phyloP scores from a whole-genome alignment of 2,329 filamentous ascomycete species.

The Monilinia fructicola region DNA sequence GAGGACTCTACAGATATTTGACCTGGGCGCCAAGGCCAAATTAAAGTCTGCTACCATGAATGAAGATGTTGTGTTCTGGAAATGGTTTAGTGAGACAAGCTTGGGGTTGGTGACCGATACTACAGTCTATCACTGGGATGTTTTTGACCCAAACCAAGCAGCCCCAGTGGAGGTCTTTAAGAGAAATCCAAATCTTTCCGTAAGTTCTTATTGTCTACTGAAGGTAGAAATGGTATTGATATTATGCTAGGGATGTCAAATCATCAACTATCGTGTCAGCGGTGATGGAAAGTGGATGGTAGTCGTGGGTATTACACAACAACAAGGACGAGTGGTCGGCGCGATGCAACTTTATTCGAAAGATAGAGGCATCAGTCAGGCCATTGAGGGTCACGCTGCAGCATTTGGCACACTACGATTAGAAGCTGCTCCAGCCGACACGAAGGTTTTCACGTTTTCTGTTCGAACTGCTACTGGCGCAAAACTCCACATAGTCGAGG shows the following conservation, averaged over 20 bases:
- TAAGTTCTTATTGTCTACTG: constrained; percentile 48
- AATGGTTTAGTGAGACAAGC: constrained; percentile 91
- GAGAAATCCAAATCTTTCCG: constrained; percentile 83
- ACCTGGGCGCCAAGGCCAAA: constrained; percentile 88
- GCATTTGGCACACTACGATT: constrained; percentile 87
- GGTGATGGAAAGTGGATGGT: constrained; percentile 98
- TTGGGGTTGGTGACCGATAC: constrained; percentile 88
- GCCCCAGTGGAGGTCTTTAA: constrained; percentile 90
- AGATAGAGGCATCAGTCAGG: constrained; percentile 94
- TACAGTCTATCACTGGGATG: constrained; percentile 96
- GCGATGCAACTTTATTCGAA: constrained; percentile 97
- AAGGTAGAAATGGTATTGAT: constrained; percentile 26
- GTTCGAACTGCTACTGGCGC: constrained; percentile 86
- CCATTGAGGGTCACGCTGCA: constrained; percentile 95
- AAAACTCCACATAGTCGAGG: constrained; percentile 96
- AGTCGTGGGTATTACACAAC: constrained; percentile 91
- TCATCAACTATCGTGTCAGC: constrained; percentile 98
- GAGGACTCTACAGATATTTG: constrained; percentile 95
- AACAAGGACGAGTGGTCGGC: constrained; percentile 89
- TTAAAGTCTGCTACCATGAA: constrained; percentile 95
- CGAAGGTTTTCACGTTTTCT: constrained; percentile 95
- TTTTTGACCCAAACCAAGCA: constrained; percentile 79
- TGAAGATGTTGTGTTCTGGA: constrained; percentile 98
- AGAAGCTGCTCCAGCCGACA: constrained; percentile 85
- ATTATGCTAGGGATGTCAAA: constrained; percentile 78